Base-by-base conservation (phyloP, 495 filamentous ascomycete species). In the Cairneyella variabilis region DNA sequence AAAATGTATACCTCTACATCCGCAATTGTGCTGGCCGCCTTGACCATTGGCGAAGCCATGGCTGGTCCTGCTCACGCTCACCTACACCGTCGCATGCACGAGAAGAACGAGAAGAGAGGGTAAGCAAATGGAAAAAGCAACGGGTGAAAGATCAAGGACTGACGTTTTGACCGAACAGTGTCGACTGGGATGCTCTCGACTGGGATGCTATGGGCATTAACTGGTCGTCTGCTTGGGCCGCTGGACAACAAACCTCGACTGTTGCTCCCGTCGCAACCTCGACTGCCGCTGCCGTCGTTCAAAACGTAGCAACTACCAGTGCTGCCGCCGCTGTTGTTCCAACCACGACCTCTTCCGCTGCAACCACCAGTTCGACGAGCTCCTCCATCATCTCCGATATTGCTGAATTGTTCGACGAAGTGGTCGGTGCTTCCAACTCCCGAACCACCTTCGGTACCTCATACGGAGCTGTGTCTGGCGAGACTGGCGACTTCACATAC, bases 401-500 rank as follows among this genome's bases (percentile, higher is more conserved):
- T 4, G 40, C 22, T 1, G 16, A 22, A 2, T 44, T 60, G 34
- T 58, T 41, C 3, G 23, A 27, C 16, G 46, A 36, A 5, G 17
- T 63, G 17, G 53, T 54, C 9, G 60, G 60, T 0, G 25, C 36
- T 5, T 38, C 60, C 2, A 60, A 63, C 39, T 7, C 7, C 7
- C 45, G 26, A 2, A 54, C 44, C 3, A 5, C 39, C 0, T 57
- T 63, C 21, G 60, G 60, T 3, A n/a, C n/a, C 9, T n/a, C 38
- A 0, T n/a, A n/a, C n/a, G 48, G 49, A 2, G 23, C 21, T 8
- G 5, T 40, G 41, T 49, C 59, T 28, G 60, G 50, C n/a, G 64
- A 59, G 16, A 62, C 49, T 18, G 71, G 67, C 17, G 61, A 62
- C 40, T 69, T 60, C 54, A 75, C 69, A 54, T 44, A 55, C 16